Conservation (phyloP, 495 filamentous ascomycete species). For the Annulohypoxylon bovei region DNA sequence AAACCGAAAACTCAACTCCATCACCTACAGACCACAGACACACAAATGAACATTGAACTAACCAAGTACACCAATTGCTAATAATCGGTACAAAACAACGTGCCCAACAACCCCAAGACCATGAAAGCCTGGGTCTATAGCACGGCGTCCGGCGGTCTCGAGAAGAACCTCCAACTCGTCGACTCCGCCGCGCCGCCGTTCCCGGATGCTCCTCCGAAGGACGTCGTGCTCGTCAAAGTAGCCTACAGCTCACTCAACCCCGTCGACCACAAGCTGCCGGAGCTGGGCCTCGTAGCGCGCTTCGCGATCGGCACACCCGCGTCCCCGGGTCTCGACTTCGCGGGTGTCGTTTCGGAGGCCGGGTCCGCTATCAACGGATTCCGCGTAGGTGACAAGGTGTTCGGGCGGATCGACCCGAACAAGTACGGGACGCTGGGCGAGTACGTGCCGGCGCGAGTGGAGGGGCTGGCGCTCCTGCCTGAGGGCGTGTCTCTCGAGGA, state of each 20-base stretch:
- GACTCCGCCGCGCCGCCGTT: constrained; percentile 54
- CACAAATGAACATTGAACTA: no score
- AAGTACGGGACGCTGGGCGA: constrained; percentile 65
- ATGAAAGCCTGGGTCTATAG: constrained; percentile 75
- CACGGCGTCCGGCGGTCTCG: constrained; percentile 58
- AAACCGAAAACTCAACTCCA: background rate
- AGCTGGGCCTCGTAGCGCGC: constrained; percentile 57
- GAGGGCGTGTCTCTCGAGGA: constrained; percentile 61
- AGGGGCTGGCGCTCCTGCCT: constrained; percentile 56
- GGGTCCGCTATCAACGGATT: constrained; percentile 50
- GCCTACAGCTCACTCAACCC: constrained; percentile 69
- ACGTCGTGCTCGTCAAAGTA: constrained; percentile 67
- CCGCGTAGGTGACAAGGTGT: constrained; percentile 64
- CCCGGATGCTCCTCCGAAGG: constrained; percentile 44
- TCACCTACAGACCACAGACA: no score
- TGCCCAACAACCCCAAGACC: constrained; percentile 42
- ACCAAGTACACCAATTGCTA: no score
- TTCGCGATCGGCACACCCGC: constrained; percentile 57
- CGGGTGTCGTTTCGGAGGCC: constrained; percentile 63
- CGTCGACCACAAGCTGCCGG: constrained; percentile 74
- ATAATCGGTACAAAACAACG: no score
- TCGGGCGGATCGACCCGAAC: constrained; percentile 56
- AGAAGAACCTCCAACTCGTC: constrained; percentile 66
- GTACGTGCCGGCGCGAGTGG: constrained; percentile 52
- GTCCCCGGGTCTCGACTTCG: constrained; percentile 71